Base-by-base conservation (phyloP, 2,329 filamentous ascomycete genomes). In the Alternaria sp. region DNA sequence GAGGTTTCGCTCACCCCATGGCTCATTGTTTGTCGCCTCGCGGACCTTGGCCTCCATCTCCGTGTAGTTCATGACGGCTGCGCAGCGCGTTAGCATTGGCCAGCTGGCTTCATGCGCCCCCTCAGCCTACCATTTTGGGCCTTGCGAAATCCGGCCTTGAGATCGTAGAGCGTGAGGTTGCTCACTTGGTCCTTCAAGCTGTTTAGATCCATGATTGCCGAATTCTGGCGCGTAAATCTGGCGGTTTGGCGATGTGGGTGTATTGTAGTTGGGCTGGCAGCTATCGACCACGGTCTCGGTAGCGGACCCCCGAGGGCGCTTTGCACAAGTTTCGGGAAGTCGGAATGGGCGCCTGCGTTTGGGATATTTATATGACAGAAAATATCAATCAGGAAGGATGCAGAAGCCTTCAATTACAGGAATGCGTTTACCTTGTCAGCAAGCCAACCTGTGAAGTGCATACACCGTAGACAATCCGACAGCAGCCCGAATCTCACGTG, bases 1-100 rank as follows among this genome's bases (percentile, higher is more conserved):
- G 90, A 12, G 91, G 92, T 54, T 90, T 89, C 69, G 59, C 72
- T 56, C 65, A 77, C 94, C 96, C 96, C 96, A 99, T 61, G 96
- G 96, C 81, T 99, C 96, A 81, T 98, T 98, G 83, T 99, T 99
- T 40, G 96, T 99, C 28, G 96, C 96, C 86, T 99, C 96, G 81
- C 96, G 91, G 70, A 98, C 93, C 91, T 96, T 79, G 40, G 77
- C 72, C 75, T 79, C 77, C 77, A 79, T 79, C 70, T 97, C 94
- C 45, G 94, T 97, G 81, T 95, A 97, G 83, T 97, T 97, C 94
- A 97, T 97, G 64, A 97, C 93, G 70, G 93, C 93, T 97, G 75
- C 67, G 23, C 55, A 59, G 63, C 61, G 57, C 57, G 61, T 80
- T 70, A 79, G 76, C 68, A 68, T 44, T 55, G 47, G 69, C 66